Percentiles rank a stretch among this genome's conserved stretches.
These are phyloP conservation scores for Populus hybrid DNA, from an alignment of 441 rosid species.

Conservation along the genomic window DNA sequence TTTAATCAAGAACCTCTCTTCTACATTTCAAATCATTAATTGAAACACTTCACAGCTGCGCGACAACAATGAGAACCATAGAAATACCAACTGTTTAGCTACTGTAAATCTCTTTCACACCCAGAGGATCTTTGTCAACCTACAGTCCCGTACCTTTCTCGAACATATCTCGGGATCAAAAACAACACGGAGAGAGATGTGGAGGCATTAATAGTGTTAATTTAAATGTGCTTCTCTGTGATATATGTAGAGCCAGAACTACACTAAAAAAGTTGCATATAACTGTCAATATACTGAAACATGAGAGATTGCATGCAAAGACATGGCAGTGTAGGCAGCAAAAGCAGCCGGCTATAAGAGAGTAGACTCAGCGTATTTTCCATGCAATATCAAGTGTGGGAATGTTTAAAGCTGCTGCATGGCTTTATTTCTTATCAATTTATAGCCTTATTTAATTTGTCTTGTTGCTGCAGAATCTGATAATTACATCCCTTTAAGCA, in stretches of 20 bases:
- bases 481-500: constrained; percentile 19
- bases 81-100: constrained; percentile 6
- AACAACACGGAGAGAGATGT: neutral
- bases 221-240: neutral
- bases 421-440: constrained; percentile 1
- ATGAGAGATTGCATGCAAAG: constrained; percentile 15
- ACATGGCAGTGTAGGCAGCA: constrained; percentile 1
- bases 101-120: constrained; percentile 15
- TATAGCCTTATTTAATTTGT: constrained; percentile 10
- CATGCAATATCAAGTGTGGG: constrained; percentile 32
- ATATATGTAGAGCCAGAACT: constrained; percentile 22
- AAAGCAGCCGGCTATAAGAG: constrained; percentile 34
- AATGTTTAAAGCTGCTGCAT: constrained; percentile 52
- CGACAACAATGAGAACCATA: constrained; percentile 8
- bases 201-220: neutral
- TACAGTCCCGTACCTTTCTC: constrained; percentile 43
- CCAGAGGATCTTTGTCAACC: constrained; percentile 44
- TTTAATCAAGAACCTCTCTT: neutral
- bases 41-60: neutral
- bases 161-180: constrained; percentile 52
- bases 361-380: constrained; percentile 28
- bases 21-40: neutral
- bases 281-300: constrained; percentile 26
- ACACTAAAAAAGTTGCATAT: constrained; percentile 35
- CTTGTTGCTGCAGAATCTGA: constrained; percentile 25